Base-by-base conservation (phyloP, 2,329 filamentous ascomycete species). In the Penicillium paneum region DNA sequence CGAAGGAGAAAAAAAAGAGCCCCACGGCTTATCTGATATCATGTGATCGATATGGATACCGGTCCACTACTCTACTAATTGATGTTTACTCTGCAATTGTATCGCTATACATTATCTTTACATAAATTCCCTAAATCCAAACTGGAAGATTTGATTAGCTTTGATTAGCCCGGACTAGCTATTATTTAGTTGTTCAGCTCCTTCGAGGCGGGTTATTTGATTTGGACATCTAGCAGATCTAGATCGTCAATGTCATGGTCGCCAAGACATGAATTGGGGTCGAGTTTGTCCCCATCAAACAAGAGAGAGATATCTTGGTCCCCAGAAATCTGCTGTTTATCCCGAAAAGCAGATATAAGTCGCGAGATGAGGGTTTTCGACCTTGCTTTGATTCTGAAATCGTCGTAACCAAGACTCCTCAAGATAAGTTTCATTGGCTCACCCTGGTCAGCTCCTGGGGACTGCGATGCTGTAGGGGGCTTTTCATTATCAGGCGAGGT, bases 211-310 rank as follows among this genome's bases (percentile, higher is more conserved):
- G 8, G 17, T 46, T 58, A 84, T 61, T 79, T 83, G 50, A 91
- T 72, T 60, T 87, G 80, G 21, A 94, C 88, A 71, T 96, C 90
- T 32, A 96, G 76, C 28, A 81, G 79, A 68, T 93, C 89, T 76
- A 86, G 79, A 64, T 95, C 88, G 42, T 84, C 83, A 38, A 96
- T 83, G 17, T 91, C 90, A 2, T 85, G 81, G 34, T 89, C 84
- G 41, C 78, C 78, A 42, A 94, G 79, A 2, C 79, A 82, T 29
- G 76, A 74, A 1, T 83, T 77, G 17, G 82, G 80, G 13, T 86
- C 82, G 28, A 95, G 74, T 43, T 77, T 75, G 47, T 92, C 90
- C 13, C 91, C 91, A 63, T 96, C 91, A 71, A 91, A 92, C 61
- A 81, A 78, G 11, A 96, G 75, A 35, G 80, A 79, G 3, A 94